Conservation (phyloP, 192 early-diverging fungal genomes). For the Linnemannia exigua region DNA sequence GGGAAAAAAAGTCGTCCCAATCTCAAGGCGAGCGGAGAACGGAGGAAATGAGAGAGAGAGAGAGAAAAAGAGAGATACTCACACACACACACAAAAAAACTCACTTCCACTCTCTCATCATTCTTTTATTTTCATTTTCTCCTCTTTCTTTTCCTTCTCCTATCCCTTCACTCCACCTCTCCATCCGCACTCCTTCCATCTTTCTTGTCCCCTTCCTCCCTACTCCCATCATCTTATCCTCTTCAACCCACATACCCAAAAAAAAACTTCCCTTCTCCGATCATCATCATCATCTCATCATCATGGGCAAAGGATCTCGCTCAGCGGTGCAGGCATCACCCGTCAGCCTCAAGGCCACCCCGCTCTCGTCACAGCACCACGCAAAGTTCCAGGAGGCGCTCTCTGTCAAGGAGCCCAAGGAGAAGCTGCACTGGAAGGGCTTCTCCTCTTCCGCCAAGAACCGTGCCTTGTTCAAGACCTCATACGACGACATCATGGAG, state of each 20-base stretch:
- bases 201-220: slow-evolving; percentile 4
- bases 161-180: neutral
- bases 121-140: neutral
- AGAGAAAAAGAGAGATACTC: neutral
- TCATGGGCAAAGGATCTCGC: slow-evolving; percentile 57
- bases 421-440: slow-evolving; percentile 59
- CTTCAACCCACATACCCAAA: neutral
- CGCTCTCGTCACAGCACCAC: slow-evolving; percentile 55
- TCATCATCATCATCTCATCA: slow-evolving; percentile 30
- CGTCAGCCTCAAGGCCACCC: slow-evolving; percentile 56
- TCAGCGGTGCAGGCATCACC: slow-evolving; percentile 36
- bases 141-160: neutral
- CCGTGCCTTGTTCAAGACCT: slow-evolving; percentile 52
- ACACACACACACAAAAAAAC: neutral
- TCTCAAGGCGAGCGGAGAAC: neutral
- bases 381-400: slow-evolving; percentile 58
- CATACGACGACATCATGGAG: slow-evolving; percentile 64
- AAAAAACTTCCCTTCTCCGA: neutral
- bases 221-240: neutral
- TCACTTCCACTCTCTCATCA: neutral
- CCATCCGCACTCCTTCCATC: neutral
- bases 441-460: slow-evolving; percentile 52
- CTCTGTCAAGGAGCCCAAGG: slow-evolving; percentile 54
- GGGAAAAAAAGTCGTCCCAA: neutral
- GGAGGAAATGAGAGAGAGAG: neutral